These are phyloP conservation scores for Schrenkiella parvula DNA, from an alignment of 345 rosid species.

Conservation along the genomic window DNA sequence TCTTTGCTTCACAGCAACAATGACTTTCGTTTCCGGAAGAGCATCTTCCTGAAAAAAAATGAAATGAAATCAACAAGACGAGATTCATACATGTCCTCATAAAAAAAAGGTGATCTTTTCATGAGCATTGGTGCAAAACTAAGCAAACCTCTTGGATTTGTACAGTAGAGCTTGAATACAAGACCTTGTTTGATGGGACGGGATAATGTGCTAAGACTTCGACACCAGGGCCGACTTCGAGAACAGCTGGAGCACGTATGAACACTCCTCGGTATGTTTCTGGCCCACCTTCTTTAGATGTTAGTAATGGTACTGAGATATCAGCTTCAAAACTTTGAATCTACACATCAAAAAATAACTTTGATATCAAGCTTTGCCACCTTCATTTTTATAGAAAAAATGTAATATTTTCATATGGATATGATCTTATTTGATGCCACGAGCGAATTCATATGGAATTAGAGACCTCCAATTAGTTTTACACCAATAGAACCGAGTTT, in stretches of 20 bases:
- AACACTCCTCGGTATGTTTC: slow-evolving; percentile 84
- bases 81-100: neutral
- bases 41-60: slow-evolving; percentile 46
- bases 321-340: slow-evolving; percentile 97
- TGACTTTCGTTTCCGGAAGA: slow-evolving; percentile 61
- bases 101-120: neutral
- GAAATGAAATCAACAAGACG: neutral
- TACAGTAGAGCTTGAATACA: slow-evolving; percentile 72
- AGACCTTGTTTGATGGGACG: slow-evolving; percentile 55
- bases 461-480: neutral
- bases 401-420: neutral
- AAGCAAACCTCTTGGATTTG: slow-evolving; percentile 72
- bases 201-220: slow-evolving; percentile 83
- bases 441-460: neutral
- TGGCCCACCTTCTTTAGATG: slow-evolving; percentile 80
- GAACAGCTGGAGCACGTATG: slow-evolving; percentile 93
- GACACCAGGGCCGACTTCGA: slow-evolving; percentile 77
- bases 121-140: neutral
- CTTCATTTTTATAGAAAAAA: neutral
- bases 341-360: slow-evolving; percentile 29
- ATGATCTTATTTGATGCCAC: neutral
- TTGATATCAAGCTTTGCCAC: neutral
- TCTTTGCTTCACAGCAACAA: slow-evolving; percentile 81
- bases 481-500: neutral
- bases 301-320: slow-evolving; percentile 63